phyloP scores from a whole-genome alignment of 2,329 filamentous ascomycete genomes.

The Paramyrothecium sp. region DNA sequence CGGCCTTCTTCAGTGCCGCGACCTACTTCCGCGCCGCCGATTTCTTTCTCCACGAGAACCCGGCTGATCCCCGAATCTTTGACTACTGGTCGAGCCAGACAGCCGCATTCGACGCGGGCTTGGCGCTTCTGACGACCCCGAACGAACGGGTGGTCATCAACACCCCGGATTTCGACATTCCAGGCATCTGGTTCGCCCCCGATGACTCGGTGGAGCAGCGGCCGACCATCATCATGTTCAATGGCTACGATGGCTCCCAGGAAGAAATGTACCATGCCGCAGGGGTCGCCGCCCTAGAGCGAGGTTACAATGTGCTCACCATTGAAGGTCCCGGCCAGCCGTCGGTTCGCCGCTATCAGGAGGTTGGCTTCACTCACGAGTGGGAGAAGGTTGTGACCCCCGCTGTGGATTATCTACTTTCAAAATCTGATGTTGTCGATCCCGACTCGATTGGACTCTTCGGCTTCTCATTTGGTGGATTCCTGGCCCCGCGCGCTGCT shows the following conservation, averaged over 20 bases:
- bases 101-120: conserved; percentile 28
- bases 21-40: conserved; percentile 40
- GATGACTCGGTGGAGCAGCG: conserved; percentile 12
- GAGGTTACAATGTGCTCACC: conserved; percentile 40
- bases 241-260: conserved; percentile 38
- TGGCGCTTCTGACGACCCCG: neutral
- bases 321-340: conserved; percentile 47
- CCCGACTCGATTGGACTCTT: conserved; percentile 29
- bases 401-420: conserved; percentile 35
- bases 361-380: conserved; percentile 41
- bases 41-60: conserved; percentile 40
- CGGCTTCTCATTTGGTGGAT: conserved; percentile 41
- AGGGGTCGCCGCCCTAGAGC: conserved; percentile 28
- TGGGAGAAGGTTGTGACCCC: conserved; percentile 41
- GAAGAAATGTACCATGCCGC: conserved; percentile 39
- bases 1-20: conserved; percentile 33
- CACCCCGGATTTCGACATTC: conserved; percentile 22
- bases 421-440: conserved; percentile 27
- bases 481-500: conserved; percentile 36
- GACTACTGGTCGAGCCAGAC: conserved; percentile 31
- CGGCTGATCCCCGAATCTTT: conserved; percentile 35
- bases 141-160: neutral
- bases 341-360: conserved; percentile 36
- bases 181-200: conserved; percentile 27
- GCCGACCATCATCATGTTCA: conserved; percentile 38